These are phyloP conservation scores for Corniculantispora saksenae DNA, from an alignment of 2,329 filamentous ascomycete genomes.

Conservation along the genomic window DNA sequence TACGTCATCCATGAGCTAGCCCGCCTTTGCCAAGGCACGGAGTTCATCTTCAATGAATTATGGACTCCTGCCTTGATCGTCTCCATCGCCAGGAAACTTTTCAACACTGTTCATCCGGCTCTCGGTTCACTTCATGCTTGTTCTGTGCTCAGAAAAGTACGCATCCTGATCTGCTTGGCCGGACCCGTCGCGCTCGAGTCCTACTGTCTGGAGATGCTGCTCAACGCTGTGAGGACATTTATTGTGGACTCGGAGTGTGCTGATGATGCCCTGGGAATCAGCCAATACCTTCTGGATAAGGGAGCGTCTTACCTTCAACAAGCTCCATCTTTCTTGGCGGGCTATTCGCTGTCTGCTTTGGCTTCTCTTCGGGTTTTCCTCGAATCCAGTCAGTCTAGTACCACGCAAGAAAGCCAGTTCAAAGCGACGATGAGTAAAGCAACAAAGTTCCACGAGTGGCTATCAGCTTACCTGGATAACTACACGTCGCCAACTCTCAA, in stretches of 20 bases:
- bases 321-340: slow-evolving; percentile 75
- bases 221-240: slow-evolving; percentile 77
- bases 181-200: slow-evolving; percentile 70
- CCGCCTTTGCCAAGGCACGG: slow-evolving; percentile 73
- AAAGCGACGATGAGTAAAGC: slow-evolving; percentile 75
- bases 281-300: slow-evolving; percentile 76
- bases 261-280: slow-evolving; percentile 84
- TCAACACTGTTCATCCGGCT: slow-evolving; percentile 79
- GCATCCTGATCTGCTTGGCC: slow-evolving; percentile 77
- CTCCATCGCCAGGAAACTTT: slow-evolving; percentile 72
- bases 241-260: slow-evolving; percentile 83
- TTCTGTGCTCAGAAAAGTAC: slow-evolving; percentile 81
- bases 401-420: slow-evolving; percentile 83
- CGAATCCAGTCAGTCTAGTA: slow-evolving; percentile 72
- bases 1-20: slow-evolving; percentile 75
- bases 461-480: slow-evolving; percentile 65
- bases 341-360: slow-evolving; percentile 76
- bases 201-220: slow-evolving; percentile 87
- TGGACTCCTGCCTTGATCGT: slow-evolving; percentile 78
- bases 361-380: slow-evolving; percentile 78
- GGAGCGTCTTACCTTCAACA: slow-evolving; percentile 65
- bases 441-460: slow-evolving; percentile 75
- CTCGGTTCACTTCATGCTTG: slow-evolving; percentile 86
- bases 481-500: slow-evolving; percentile 60
- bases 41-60: slow-evolving; percentile 62